Evolutionary conservation across 192 early-diverging fungal species (phyloP).

Genomic region (Haplosporangium gracile): DNA sequence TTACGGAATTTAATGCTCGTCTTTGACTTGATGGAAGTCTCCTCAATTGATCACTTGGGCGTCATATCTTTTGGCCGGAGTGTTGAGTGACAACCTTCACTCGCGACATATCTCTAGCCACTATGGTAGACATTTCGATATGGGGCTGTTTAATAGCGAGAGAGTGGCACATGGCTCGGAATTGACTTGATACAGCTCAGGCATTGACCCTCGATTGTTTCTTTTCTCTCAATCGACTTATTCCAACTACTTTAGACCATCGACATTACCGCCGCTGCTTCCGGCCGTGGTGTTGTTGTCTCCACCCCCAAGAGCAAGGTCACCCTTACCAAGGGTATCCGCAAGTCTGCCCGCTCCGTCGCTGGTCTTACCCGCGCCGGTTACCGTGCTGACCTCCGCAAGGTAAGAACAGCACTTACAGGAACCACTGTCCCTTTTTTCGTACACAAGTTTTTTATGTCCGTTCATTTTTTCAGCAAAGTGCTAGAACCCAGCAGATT

Average conservation of each 20-base stretch:
- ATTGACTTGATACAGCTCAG: background rate
- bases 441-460: background rate
- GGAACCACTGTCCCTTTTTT: background rate
- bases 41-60: background rate
- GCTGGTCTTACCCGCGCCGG: conserved; percentile 66
- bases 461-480: conserved; percentile 17
- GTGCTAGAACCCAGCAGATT: conserved; percentile 52
- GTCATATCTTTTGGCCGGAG: background rate
- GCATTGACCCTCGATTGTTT: background rate
- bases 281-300: conserved; percentile 74
- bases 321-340: conserved; percentile 71
- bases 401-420: conserved; percentile 53
- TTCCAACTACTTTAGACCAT: conserved; percentile 62
- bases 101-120: background rate
- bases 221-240: background rate
- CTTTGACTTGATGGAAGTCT: background rate
- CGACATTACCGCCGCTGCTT: conserved; percentile 64
- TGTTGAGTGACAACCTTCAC: background rate
- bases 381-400: conserved; percentile 82
- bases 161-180: background rate
- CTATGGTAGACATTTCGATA: background rate
- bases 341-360: conserved; percentile 75
- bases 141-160: too few relatives aligned
- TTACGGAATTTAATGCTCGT: background rate
- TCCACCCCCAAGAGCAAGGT: conserved; percentile 71